Evolutionary conservation across 108 stramenopile genomes (phyloP), one percentile per base, ranked within the genome.

Genomic region (Aurantiochytrium sp.): DNA sequence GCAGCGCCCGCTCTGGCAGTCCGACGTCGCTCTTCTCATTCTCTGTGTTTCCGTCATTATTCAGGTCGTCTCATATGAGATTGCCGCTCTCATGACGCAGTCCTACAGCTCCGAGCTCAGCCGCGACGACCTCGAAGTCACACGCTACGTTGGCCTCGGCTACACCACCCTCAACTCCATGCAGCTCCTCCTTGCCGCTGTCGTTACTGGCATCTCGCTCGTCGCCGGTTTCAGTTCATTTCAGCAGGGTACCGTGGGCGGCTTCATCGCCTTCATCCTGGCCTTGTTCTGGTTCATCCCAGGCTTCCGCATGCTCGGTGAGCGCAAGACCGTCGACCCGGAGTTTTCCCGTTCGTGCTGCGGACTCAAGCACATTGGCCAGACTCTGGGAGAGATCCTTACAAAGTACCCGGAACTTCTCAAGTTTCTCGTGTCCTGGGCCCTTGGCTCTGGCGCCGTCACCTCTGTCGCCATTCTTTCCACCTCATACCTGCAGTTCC

Each of bases 401-500:
- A 83, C 45, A 6, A 21, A 83, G 25, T 83, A 83, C 76, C 45
- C 45, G n/a, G 23, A 83, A 23, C 76, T 83, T 45, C 14, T 23
- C n/a, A 47, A 53, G 18, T 53, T 83, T 45, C 51, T 83, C 23
- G 76, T 83, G 18, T 53, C 49, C 25, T 83, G 76, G 76, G 76
- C 51, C 49, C 12, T 83, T 23, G 76, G 49, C 25, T 53, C 49
- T 6, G 76, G 23, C n/a, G 45, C 76, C 49, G 49, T 83, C 25
- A 25, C 76, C 76, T 83, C 76, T 12, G 28, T 83, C 51, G 51
- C 76, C 25, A 53, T 53, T 53, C 51, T 83, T 12, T 83, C 76
- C 51, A 83, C 76, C 49, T 53, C 49, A 8, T 83, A 83, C 51
- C 51, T 83, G 51, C 76, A 83, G 76, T 83, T 83, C 51, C 76